Evolutionary conservation across 441 rosid genomes (phyloP), one percentile per base, ranked within the genome.

Genomic region (Populus hybrid): DNA sequence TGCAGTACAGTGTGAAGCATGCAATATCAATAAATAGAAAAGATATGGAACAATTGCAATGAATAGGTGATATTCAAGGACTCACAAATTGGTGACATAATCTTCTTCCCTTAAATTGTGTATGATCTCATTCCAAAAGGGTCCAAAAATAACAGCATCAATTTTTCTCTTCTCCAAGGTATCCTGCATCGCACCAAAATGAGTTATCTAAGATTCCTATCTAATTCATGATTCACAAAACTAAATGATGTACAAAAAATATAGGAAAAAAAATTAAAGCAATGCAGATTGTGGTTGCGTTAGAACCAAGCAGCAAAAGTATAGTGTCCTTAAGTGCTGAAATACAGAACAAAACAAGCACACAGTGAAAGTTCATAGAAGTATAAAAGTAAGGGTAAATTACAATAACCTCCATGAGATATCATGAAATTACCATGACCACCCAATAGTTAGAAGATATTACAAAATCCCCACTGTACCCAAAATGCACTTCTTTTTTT

Each of bases 111-210:
- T 89, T 28, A 96, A 88, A 83, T 86, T 90, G 86, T 85, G 91
- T 23, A 96, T 79, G 79, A 96, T 94, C 85, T 96, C 97, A 85
- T 96, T 96, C 99, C 98, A 96, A 85, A 91, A 94, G 73, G 98
- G 98, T 81, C 98, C 86, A 83, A 96, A 96, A 75, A 82, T 91
- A 76, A 95, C 88, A 83, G 99, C 99, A 86, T 92, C 93, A 74
- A 87, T 77, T 87, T 93, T 94, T 80, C 81, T 86, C 85, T 85
- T 82, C 84, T 86, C 90, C 84, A 83, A 81, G 83, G 71, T 88
- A 97, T 94, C 80, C 85, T 77, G 21, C 76, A 66, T 70, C 36
- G 86, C 36, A 81, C 57, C 67, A 40, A 67, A 85, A 64, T 30
- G 30, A 50, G 70, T 78, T 40, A 70, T 40, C 21, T 30, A 67